Evolutionary conservation across 2,329 filamentous ascomycete species (phyloP), one percentile per base, ranked within the genome.

Genomic region (Pseudonectria buxi): DNA sequence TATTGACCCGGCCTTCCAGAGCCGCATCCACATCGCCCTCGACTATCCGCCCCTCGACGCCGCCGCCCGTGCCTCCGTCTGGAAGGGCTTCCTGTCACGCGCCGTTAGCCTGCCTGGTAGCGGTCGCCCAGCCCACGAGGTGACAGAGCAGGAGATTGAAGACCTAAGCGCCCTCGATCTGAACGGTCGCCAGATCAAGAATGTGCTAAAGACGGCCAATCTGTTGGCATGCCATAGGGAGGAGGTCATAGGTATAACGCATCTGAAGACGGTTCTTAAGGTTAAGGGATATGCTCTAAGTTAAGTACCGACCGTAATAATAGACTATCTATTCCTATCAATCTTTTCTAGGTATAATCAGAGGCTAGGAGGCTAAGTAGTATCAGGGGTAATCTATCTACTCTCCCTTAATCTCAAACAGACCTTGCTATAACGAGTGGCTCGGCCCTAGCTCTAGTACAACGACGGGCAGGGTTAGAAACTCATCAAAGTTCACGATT

Each of bases 131-230:
- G 54, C 48, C 5, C 59, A 63, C 42, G 50, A 53, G 7, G 40
- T 64, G 4, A 44, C 36, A 0, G 52, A 58, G 0, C 51, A 48
- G 0, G 51, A 58, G 11, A 33, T 65, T 2, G 53, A 54, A n/a
- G 48, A 58, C 33, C 53, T 73, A 25, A 55, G 64, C 1, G 39
- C 47, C 14, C 51, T 69, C 33, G 52, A 63, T 4, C 54, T 72
- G 28, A 72, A 73, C 32, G 68, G 70, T 4, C 55, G 68, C 14
- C 66, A 73, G 57, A 73, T 73, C 39, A 71, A 72, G 56, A 72
- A 70, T 31, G 43, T 63, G n/a, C 50, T 67, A 47, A 67, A 68
- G 52, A 54, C 49, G 10, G 54, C 53, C 10, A 55, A 53, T 26
- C 29, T 61, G 28, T 36, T 61, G 36, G 56, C 58, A 10, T 57